phyloP scores from a whole-genome alignment of 2,329 filamentous ascomycete species.

The Clarireedia sp. region DNA sequence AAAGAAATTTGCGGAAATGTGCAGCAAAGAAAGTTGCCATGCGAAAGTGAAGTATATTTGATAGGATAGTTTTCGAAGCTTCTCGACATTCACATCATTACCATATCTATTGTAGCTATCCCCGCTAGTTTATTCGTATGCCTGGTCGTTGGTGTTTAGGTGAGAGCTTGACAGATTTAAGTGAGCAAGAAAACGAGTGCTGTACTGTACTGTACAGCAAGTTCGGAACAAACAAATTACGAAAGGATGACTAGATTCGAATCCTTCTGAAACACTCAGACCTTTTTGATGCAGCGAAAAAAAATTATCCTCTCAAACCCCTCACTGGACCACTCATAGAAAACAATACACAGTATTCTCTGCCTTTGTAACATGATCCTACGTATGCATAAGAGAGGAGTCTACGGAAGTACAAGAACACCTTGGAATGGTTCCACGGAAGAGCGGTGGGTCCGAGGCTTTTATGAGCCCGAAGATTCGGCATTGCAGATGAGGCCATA shows the following conservation, averaged over 20 bases:
- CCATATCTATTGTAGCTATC: neutral
- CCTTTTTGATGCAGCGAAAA: neutral
- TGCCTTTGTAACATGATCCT: neutral
- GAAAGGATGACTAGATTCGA: neutral
- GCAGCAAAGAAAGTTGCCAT: no score
- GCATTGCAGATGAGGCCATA: neutral
- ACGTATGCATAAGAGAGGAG: neutral
- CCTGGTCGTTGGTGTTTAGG: neutral
- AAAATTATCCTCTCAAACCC: neutral
- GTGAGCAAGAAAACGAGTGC: neutral
- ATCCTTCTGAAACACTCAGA: conserved; percentile 5
- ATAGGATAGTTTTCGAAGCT: neutral
- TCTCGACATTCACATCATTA: neutral
- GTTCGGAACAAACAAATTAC: neutral
- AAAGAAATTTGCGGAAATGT: no score
- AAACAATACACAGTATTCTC: neutral
- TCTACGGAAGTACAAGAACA: neutral
- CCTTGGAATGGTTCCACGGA: neutral
- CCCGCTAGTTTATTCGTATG: neutral
- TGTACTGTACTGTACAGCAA: no score
- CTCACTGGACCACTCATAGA: neutral
- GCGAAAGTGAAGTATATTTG: neutral
- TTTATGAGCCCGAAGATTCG: neutral
- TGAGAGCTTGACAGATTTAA: neutral
- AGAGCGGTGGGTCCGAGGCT: neutral